Conservation (phyloP, 441 rosid species). For the Lepidium campestre region DNA sequence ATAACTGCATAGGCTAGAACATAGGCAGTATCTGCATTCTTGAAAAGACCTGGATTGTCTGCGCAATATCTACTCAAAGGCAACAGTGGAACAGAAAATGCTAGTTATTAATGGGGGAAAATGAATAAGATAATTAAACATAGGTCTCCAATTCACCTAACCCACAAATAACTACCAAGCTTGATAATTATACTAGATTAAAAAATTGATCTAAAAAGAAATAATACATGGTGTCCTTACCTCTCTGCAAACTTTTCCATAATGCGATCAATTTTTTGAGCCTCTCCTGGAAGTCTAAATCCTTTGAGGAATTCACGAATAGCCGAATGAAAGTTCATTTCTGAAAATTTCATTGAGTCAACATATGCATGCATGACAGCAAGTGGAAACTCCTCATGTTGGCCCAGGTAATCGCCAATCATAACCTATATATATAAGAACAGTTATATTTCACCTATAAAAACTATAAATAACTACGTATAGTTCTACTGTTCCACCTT, state of each 20-base stretch:
- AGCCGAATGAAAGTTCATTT: slow-evolving; percentile 84
- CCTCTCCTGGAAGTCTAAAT: slow-evolving; percentile 99
- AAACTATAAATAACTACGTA: slow-evolving; percentile 11
- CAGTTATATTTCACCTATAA: slow-evolving; percentile 30
- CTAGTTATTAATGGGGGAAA: background rate
- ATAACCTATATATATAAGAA: slow-evolving; percentile 65
- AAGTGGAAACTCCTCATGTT: slow-evolving; percentile 96
- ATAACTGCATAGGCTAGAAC: slow-evolving; percentile 99
- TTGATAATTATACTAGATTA: background rate
- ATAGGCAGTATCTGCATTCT: slow-evolving; percentile 98
- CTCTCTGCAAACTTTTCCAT: slow-evolving; percentile 99
- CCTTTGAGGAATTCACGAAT: slow-evolving; percentile 96
- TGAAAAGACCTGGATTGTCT: slow-evolving; percentile 89
- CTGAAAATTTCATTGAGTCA: slow-evolving; percentile 89
- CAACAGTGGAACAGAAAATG: slow-evolving; percentile 28
- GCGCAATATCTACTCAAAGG: slow-evolving; percentile 82
- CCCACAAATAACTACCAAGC: background rate
- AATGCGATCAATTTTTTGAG: slow-evolving; percentile 98
- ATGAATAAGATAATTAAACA: background rate
- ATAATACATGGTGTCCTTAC: slow-evolving; percentile 33
- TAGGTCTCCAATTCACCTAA: background rate
- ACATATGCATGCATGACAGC: slow-evolving; percentile 99
- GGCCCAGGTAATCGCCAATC: slow-evolving; percentile 98
- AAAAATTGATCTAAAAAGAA: background rate
- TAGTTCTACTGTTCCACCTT: slow-evolving; percentile 52